Conservation (phyloP, 768 basidiomycete species). For the Tylopilus felleus region DNA sequence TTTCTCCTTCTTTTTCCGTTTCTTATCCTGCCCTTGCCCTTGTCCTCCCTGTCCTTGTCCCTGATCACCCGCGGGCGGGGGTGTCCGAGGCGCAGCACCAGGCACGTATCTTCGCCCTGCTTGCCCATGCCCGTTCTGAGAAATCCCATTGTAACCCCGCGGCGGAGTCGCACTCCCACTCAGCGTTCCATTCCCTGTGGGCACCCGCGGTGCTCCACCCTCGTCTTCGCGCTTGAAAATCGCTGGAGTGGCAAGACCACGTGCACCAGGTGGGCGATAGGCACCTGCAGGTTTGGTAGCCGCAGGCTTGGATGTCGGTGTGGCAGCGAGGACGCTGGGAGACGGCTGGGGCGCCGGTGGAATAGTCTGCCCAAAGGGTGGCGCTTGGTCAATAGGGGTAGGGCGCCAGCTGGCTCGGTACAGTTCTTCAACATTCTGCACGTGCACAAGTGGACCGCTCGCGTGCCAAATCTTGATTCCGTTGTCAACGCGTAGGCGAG, state of each 20-base stretch:
- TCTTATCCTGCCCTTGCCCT: constrained; percentile 34
- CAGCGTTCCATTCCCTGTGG: constrained; percentile 33
- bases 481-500: constrained; percentile 93
- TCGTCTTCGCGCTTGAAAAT: constrained; percentile 94
- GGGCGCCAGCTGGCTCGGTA: constrained; percentile 90
- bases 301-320: constrained; percentile 50
- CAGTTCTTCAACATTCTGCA: constrained; percentile 80
- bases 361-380: constrained; percentile 63
- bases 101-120: constrained; percentile 54
- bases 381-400: constrained; percentile 57
- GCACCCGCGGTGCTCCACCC: constrained; percentile 59
- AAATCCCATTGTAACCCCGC: constrained; percentile 45
- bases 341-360: constrained; percentile 68
- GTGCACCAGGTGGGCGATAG: constrained; percentile 90
- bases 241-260: constrained; percentile 82
- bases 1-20: constrained; percentile 55
- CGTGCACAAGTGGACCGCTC: constrained; percentile 80
- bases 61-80: constrained; percentile 42
- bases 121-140: constrained; percentile 31
- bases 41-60: constrained; percentile 7
- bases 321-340: constrained; percentile 49
- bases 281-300: constrained; percentile 75
- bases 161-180: constrained; percentile 62
- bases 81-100: constrained; percentile 57
- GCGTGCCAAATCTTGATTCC: constrained; percentile 97